Base-by-base conservation (phyloP, 2,329 filamentous ascomycete genomes). In the Coleophoma cylindrospora region DNA sequence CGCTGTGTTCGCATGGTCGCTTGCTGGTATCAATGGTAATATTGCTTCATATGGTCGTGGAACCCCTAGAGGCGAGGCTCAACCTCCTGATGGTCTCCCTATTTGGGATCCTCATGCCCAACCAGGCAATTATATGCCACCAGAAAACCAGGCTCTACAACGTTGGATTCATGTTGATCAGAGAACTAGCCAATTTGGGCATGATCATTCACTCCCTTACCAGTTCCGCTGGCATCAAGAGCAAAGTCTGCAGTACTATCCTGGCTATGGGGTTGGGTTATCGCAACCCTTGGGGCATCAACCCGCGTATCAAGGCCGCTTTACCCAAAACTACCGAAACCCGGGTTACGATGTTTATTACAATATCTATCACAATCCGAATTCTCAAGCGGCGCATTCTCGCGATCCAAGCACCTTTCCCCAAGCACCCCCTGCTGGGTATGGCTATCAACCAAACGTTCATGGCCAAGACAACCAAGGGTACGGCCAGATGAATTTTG, bases 1-100 rank as follows among this genome's bases (percentile, higher is more conserved):
- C 44, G 89, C 87, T 1, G 86, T 94, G n/a, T 94, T 95, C 64
- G 89, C 89, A 10, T 95, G 89, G 89, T 86, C 84, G 2, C 70
- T 92, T 11, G 81, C 84, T 21, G 88, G 88, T 19, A 91, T 91
- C 71, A 92, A 94, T 64, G 86, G 86, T 13, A 84, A 81, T 38
- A 69, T 92, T 48, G 81, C 83, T 14, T 74, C 79, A 3, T 86
- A 85, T 60, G 74, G 80, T 43, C 74, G 73, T 4, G 86, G 87
- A 3, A 74, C 70, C 27, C 83, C 87, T 1, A 70, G 67, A 17
- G 84, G 80, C n/a, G 81, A 86, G 53, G 76, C 83, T 32, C 73
- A 81, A 52, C 85, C 86, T 1, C 70, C 74, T 1, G 76, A 77
- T 40, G 82, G 80, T 2, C 69, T 85, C 13, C 79, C 81, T 0